Evolutionary conservation across 2,329 filamentous ascomycete species (phyloP).

Genomic region (Metarhizium guizhouense): DNA sequence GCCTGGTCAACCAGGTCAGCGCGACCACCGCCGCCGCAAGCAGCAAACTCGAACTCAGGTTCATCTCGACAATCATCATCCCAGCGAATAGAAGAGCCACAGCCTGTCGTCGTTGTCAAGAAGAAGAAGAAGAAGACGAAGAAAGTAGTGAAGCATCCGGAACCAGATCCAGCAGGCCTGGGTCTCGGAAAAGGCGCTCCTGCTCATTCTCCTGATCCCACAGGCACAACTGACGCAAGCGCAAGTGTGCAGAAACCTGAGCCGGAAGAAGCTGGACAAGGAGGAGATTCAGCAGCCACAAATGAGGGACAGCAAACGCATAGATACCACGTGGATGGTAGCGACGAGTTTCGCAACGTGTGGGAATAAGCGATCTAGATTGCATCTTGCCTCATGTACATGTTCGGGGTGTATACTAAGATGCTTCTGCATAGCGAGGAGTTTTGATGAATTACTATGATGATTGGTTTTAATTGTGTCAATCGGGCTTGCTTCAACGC

Average conservation of each 20-base stretch:
- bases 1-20: constrained; percentile 14
- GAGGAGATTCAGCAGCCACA: constrained; percentile 9
- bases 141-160: constrained; percentile 23
- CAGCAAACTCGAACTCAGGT: not conserved
- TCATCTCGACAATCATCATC: not conserved
- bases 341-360: constrained; percentile 38
- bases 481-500: no score
- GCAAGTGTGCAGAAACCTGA: constrained; percentile 1
- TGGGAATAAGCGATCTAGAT: constrained; percentile 19
- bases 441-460: constrained; percentile 10
- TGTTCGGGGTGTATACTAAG: not conserved
- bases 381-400: not conserved
- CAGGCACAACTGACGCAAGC: not conserved
- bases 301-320: constrained; percentile 4
- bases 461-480: not conserved
- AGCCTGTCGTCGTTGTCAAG: constrained; percentile 25
- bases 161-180: constrained; percentile 20
- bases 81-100: constrained; percentile 11
- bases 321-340: constrained; percentile 24
- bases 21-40: constrained; percentile 11
- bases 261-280: constrained; percentile 11
- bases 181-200: constrained; percentile 15
- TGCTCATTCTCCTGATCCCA: constrained; percentile 1
- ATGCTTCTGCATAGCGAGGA: constrained; percentile 16
- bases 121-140: constrained; percentile 31